Conservation (phyloP, 2,329 filamentous ascomycete species). For the Cladosporium sp. region DNA sequence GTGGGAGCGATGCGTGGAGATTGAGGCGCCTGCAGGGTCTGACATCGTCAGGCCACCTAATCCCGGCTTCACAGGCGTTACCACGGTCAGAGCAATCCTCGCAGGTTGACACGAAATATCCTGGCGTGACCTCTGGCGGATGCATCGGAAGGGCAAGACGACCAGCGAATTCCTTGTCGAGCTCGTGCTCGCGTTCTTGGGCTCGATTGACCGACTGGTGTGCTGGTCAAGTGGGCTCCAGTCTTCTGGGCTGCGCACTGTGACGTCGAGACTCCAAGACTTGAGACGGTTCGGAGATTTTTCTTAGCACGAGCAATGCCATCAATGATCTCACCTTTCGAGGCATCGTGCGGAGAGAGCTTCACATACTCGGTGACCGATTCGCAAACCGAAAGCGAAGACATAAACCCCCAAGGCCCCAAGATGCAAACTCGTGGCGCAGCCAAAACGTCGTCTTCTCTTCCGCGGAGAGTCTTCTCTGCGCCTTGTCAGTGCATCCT, state of each 20-base stretch:
- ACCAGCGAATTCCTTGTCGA: not conserved
- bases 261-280: not conserved
- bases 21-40: constrained; percentile 11
- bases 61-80: not conserved
- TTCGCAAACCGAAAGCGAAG: not conserved
- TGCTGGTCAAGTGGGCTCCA: not conserved
- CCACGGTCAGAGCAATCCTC: not conserved
- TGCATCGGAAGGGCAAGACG: not conserved
- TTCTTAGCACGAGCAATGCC: constrained; percentile 4
- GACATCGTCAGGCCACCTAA: constrained; percentile 5
- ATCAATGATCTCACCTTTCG: not conserved
- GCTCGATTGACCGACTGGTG: constrained; percentile 3
- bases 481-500: not conserved
- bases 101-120: not conserved
- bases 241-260: not conserved
- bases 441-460: not conserved
- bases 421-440: not conserved
- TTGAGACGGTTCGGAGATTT: not conserved
- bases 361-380: not conserved
- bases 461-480: not conserved
- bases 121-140: not conserved
- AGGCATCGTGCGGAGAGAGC: not conserved
- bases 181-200: not conserved
- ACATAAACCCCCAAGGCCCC: not conserved
- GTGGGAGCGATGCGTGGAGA: constrained; percentile 1